A percentile compares a stretch with the other conserved stretches of the same genome.
Conservation (phyloP, 176 grass and related monocot genomes). For the Triticum turgidum region DNA sequence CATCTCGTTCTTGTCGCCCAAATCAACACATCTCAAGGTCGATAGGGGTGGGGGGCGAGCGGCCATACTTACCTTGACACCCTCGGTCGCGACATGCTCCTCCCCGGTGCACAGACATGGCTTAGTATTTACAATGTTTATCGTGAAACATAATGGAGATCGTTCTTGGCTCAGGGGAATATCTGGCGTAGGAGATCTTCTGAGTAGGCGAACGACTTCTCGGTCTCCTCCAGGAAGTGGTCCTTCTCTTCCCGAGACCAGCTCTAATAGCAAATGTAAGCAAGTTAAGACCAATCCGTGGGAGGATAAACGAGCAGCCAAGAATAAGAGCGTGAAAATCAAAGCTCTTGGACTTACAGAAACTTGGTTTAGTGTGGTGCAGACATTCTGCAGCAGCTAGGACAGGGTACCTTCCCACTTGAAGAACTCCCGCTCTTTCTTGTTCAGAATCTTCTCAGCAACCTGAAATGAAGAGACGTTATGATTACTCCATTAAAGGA, state of each 20-base stretch:
- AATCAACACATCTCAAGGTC: no score
- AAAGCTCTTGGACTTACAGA: constrained; percentile 37
- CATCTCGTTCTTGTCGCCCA: no score
- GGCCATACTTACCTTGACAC: no score
- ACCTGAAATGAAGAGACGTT: constrained; percentile 37
- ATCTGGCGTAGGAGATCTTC: constrained; percentile 47
- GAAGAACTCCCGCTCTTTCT: constrained; percentile 92
- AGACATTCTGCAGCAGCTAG: constrained; percentile 76
- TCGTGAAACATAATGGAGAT: background rate
- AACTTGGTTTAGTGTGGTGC: constrained; percentile 76
- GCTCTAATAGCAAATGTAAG: constrained; percentile 22
- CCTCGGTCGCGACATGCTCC: background rate
- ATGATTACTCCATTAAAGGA: background rate
- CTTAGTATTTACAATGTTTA: constrained; percentile 36
- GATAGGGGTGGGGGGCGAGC: no score
- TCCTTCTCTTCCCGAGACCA: constrained; percentile 91
- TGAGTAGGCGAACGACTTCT: constrained; percentile 80
- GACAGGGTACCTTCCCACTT: constrained; percentile 87
- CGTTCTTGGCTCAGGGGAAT: constrained; percentile 16
- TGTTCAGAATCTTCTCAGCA: constrained; percentile 88
- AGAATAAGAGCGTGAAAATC: background rate
- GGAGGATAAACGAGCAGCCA: background rate
- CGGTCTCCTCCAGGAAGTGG: constrained; percentile 79
- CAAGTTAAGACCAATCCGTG: no score
- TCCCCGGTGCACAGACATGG: constrained; percentile 18